phyloP scores from a whole-genome alignment of 345 rosid genomes.

The Streptanthus diversifolius region DNA sequence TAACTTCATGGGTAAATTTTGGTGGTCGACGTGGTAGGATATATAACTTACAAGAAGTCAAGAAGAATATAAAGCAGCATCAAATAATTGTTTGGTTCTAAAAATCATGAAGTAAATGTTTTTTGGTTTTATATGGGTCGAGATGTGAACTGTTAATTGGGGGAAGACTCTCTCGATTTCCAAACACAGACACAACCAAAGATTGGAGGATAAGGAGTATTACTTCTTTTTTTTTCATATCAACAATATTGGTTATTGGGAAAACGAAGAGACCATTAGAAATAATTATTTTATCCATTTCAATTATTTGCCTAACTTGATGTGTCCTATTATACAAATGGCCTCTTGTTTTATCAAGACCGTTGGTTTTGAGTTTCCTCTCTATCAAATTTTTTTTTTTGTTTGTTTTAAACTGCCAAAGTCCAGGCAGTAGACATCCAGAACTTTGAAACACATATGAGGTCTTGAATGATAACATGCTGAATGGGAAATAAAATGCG shows the following conservation, averaged over 20 bases:
- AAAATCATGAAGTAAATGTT: background rate
- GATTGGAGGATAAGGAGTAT: conserved; percentile 18
- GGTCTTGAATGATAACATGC: too few species aligned
- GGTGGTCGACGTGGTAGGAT: background rate
- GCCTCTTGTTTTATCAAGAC: conserved; percentile 7
- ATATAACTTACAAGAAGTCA: conserved; percentile 12
- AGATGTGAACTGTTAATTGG: conserved; percentile 16
- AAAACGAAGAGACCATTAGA: conserved; percentile 3
- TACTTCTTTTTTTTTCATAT: conserved; percentile 8
- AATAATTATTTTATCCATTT: conserved; percentile 8
- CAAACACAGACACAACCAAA: conserved; percentile 15
- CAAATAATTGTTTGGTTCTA: background rate
- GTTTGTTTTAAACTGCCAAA: conserved; percentile 13
- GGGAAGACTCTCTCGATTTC: conserved; percentile 11
- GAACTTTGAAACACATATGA: too few species aligned
- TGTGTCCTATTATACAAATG: background rate
- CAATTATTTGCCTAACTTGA: conserved; percentile 25
- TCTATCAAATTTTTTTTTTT: background rate
- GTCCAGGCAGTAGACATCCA: conserved; percentile 5
- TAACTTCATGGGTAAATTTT: background rate
- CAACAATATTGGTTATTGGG: conserved; percentile 3
- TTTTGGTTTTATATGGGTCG: conserved; percentile 20
- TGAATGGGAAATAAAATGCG: too few species aligned
- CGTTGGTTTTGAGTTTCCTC: background rate
- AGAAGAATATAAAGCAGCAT: background rate